These are phyloP conservation scores for Coemansia sp. DNA, from an alignment of 192 early-diverging fungal genomes.

Conservation along the genomic window DNA sequence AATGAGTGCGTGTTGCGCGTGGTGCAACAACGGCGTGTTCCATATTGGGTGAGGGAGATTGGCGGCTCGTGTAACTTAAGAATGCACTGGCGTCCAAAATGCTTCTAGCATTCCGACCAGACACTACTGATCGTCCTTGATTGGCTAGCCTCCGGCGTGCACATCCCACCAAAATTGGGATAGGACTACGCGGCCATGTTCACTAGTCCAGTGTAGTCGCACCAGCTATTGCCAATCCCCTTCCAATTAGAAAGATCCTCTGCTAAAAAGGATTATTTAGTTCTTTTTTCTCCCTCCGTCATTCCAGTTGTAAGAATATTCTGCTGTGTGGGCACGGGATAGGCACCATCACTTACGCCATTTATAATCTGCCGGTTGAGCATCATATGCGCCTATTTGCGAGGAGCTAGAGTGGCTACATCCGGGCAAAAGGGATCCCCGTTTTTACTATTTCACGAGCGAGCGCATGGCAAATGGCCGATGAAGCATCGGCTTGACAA, in stretches of 20 bases:
- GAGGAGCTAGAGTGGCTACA: neutral
- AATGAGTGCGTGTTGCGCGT: conserved; percentile 9
- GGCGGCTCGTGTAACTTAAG: neutral
- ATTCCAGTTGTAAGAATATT: neutral
- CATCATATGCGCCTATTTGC: neutral
- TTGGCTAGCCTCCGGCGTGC: neutral
- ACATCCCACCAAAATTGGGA: neutral
- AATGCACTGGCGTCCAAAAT: neutral
- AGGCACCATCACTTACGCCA: neutral
- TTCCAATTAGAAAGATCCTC: neutral
- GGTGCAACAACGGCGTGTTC: conserved; percentile 4
- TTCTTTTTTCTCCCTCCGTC: neutral
- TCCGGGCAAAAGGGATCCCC: neutral
- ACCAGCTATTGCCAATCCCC: neutral
- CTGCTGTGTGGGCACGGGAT: neutral
- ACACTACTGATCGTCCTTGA: neutral
- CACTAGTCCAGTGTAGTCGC: neutral
- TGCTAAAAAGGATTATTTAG: neutral
- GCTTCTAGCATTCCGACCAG: neutral
- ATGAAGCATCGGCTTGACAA: neutral
- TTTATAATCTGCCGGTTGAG: neutral
- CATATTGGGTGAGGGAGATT: neutral
- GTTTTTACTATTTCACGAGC: neutral
- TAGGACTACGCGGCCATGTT: neutral
- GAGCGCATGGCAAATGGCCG: neutral